phyloP scores from a whole-genome alignment of 345 rosid species.

The Hirschfeldia incana region DNA sequence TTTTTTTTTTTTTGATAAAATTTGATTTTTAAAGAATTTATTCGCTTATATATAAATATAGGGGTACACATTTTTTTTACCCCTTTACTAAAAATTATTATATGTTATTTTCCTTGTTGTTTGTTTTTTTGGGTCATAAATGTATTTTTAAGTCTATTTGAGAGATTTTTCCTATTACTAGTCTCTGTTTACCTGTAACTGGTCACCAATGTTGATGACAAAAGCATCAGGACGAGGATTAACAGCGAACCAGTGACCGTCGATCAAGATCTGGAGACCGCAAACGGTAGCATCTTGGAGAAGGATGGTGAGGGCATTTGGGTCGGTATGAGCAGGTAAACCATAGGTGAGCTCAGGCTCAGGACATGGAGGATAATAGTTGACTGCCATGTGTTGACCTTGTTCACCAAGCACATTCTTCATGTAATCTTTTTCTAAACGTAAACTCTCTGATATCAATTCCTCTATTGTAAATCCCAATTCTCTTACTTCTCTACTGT shows the following conservation, averaged over 20 bases:
- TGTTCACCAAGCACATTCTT: conserved; percentile 66
- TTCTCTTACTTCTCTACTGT: conserved; percentile 62
- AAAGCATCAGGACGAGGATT: conserved; percentile 77
- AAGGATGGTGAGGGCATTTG: conserved; percentile 78
- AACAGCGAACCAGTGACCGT: conserved; percentile 75
- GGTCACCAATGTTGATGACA: conserved; percentile 89
- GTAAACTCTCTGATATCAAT: conserved; percentile 84
- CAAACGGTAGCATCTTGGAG: conserved; percentile 72
- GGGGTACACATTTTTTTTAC: no score
- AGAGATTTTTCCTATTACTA: not conserved
- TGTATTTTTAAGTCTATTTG: no score
- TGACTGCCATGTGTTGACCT: conserved; percentile 97
- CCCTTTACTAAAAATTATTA: no score
- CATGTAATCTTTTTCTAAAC: conserved; percentile 59
- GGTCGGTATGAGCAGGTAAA: conserved; percentile 89
- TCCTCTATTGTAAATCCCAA: conserved; percentile 63
- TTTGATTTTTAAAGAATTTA: no score
- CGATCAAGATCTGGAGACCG: conserved; percentile 84
- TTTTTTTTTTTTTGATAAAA: no score
- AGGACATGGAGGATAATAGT: conserved; percentile 91
- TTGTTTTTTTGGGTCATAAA: no score
- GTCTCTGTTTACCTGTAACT: conserved; percentile 58
- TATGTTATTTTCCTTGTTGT: no score
- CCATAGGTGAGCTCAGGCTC: conserved; percentile 90
- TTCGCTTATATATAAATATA: no score